These are phyloP conservation scores for Henckelia pumila DNA, from an alignment of 257 asterid species.

Conservation along the genomic window DNA sequence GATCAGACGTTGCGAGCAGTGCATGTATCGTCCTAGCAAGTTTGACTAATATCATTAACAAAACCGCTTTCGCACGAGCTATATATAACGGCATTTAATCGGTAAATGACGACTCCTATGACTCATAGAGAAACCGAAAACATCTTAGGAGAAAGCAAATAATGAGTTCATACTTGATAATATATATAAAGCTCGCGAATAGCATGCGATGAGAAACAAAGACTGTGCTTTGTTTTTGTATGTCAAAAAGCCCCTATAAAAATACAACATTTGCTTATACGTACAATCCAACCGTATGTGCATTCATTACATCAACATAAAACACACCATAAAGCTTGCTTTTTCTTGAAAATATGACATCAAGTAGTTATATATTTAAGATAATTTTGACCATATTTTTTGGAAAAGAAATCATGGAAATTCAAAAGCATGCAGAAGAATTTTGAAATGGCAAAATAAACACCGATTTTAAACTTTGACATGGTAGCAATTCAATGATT, in stretches of 20 bases:
- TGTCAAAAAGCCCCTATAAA: not conserved
- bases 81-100: no score
- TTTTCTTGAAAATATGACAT: slow-evolving; percentile 20
- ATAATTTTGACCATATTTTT: slow-evolving; percentile 13
- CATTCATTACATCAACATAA: slow-evolving; percentile 4
- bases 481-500: not conserved
- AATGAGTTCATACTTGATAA: no score
- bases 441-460: no score
- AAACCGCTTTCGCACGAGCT: no score
- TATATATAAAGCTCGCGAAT: no score
- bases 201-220: not conserved
- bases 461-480: no score
- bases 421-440: not conserved
- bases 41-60: no score
- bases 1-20: no score
- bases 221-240: not conserved
- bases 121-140: no score
- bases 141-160: no score
- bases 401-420: not conserved
- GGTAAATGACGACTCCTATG: no score
- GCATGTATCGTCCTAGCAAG: no score
- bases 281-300: not conserved
- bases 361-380: slow-evolving; percentile 18
- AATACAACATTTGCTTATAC: not conserved
- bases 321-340: not conserved